A percentile compares a stretch with the other conserved stretches of the same genome.
Evolutionary conservation across 2,329 filamentous ascomycete genomes (phyloP).

Genomic region (Fusarium udum): DNA sequence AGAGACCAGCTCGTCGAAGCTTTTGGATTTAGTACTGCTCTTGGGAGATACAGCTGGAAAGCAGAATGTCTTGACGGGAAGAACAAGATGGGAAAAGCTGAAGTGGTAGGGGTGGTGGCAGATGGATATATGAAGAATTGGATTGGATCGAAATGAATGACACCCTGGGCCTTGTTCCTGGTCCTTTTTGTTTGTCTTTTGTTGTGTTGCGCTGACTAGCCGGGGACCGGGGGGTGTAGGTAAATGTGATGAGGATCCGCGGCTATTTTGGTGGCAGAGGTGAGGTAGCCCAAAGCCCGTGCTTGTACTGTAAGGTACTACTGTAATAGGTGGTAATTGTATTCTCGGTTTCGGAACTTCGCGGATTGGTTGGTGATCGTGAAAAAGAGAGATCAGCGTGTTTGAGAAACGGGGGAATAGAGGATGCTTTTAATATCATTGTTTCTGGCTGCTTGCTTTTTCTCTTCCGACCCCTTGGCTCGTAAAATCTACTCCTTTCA

Average conservation of each 20-base stretch:
- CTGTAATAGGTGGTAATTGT: slow-evolving; percentile 2
- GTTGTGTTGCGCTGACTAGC: background rate
- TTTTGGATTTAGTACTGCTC: background rate
- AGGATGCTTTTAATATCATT: slow-evolving; percentile 15
- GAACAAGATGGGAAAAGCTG: slow-evolving; percentile 1
- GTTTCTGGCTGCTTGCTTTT: slow-evolving; percentile 15
- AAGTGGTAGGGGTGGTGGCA: slow-evolving; percentile 20
- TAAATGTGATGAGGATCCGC: slow-evolving; percentile 38
- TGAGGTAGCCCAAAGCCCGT: slow-evolving; percentile 8
- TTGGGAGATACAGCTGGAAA: background rate
- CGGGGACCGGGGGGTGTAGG: slow-evolving; percentile 1
- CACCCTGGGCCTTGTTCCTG: slow-evolving; percentile 17
- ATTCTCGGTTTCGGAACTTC: slow-evolving; percentile 26
- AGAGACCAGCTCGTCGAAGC: slow-evolving; percentile 32
- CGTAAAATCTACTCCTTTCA: background rate
- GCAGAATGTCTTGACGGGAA: background rate
- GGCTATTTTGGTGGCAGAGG: slow-evolving; percentile 33
- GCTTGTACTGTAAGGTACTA: background rate
- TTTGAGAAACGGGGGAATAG: background rate
- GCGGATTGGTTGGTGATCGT: slow-evolving; percentile 34
- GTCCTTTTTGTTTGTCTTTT: slow-evolving; percentile 2
- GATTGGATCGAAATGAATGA: slow-evolving; percentile 17
- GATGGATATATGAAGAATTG: slow-evolving; percentile 26
- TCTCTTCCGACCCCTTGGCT: background rate
- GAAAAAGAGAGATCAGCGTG: slow-evolving; percentile 15